phyloP scores from a whole-genome alignment of 495 filamentous ascomycete species.

The Chaetomium cochliodes region DNA sequence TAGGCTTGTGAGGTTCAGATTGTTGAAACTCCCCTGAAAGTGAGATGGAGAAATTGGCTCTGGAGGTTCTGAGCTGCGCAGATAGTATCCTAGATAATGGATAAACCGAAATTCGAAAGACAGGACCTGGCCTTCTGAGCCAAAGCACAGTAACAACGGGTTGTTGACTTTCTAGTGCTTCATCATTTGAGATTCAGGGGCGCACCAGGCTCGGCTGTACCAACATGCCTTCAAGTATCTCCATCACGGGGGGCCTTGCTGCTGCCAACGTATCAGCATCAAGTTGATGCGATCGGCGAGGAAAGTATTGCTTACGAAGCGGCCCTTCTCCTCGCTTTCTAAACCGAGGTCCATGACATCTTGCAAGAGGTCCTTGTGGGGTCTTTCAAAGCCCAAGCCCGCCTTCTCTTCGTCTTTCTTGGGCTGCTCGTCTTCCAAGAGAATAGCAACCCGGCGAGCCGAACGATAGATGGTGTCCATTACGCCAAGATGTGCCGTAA shows the following conservation, averaged over 20 bases:
- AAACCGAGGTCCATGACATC: conserved; percentile 9
- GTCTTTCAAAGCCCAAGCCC: conserved; percentile 19
- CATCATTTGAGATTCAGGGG: conserved; percentile 29
- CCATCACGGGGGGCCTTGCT: conserved; percentile 19
- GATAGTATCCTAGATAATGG: conserved; percentile 18
- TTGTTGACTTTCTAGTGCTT: conserved; percentile 23
- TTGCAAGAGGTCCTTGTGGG: conserved; percentile 21
- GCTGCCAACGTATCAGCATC: background rate
- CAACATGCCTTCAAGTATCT: conserved; percentile 28
- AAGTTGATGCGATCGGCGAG: background rate
- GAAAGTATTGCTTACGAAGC: conserved; percentile 23
- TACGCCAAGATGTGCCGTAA: conserved; percentile 28
- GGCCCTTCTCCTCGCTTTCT: conserved; percentile 16
- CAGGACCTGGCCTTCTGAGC: conserved; percentile 18
- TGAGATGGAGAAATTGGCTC: background rate
- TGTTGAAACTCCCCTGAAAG: background rate
- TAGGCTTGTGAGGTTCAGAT: conserved; percentile 20
- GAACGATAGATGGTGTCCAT: conserved; percentile 36
- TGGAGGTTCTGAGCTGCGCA: conserved; percentile 2
- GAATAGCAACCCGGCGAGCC: conserved; percentile 25
- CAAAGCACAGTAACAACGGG: conserved; percentile 31
- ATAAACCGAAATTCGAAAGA: conserved; percentile 31
- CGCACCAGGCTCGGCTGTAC: conserved; percentile 33
- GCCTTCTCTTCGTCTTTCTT: conserved; percentile 21
- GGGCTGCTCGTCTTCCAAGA: conserved; percentile 31